Evolutionary conservation across 139 green algal species (phyloP), one percentile per base, ranked within the genome.

Genomic region (Edaphochlamys debaryana): DNA sequence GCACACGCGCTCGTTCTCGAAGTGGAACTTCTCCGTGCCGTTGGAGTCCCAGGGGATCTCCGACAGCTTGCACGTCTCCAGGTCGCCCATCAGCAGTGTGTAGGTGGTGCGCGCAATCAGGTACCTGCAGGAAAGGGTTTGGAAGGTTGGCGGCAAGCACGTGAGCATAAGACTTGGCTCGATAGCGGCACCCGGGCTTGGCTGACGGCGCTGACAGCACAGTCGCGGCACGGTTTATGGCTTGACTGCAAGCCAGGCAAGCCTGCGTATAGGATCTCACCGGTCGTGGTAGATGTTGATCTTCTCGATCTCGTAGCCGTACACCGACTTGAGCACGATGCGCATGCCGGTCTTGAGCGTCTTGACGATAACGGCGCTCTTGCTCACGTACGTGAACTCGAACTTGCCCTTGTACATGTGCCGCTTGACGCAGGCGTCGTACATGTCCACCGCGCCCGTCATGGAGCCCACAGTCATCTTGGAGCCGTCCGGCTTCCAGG

Each of bases 371-470:
- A 92, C 90, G 45, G 85, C 82, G 70, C 68, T 91, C 77, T 91
- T 92, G 88, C 84, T 94, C 36, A 96, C 92, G 76, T 97, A 95
- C 9, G 94, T 97, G 79, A 97, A 94, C 81, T 97, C 92, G 79
- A 98, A 96, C 73, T 92, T 94, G 41, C 91, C 90, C 80, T 94
- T 92, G 88, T 96, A 92, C 64, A 74, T 81, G 74, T 89, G 72
- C 11, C 84, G 74, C 37, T 77, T 88, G n/a, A 95, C 79, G 88
- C 92, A 96, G 6, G 93, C 90, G 76, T 97, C 94, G 73, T 95
- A 97, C 70, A 96, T 79, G 75, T 96, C 94, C 67, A 98, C 92
- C 42, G 87, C 74, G 4, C 93, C 94, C 11, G 89, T 92, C 70
- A 95, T 87, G 54, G 79, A 85, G 11, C 94, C 94, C 41, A 96